Evolutionary conservation across 352 stramenopile genomes (phyloP), one percentile per base, ranked within the genome.

Genomic region (Phytopythium kandeliae): DNA sequence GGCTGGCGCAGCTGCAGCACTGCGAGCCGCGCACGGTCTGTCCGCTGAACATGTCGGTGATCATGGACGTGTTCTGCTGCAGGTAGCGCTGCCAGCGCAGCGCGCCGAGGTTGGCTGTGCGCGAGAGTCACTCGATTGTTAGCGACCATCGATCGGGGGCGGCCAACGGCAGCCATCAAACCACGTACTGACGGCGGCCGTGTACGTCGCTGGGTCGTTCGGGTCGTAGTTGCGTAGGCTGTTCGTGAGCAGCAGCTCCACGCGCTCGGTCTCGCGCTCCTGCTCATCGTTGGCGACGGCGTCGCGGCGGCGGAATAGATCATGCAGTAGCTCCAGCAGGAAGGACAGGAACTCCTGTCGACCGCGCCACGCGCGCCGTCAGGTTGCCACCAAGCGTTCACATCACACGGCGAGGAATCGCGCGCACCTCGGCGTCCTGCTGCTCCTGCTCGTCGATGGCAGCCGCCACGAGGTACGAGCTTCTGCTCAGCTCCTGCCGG

Each of bases 11-110:
- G n/a, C 67, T 76, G 51, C 73, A 75, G 54, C 83, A 94, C 41
- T 86, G 76, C 4, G 77, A 89, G 15, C 84, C 84, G 12, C 78
- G 77, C n/a, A 92, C 81, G 30, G 70, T 86, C 58, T 94, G 82
- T 0, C 74, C 76, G 4, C 64, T 71, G 48, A 92, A 94, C 16
- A 89, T 31, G 38, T 82, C 58, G 0, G 80, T 86, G 46, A 94
- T 77, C 19, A 86, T 67, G 10, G 80, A 92, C 0, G 69, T 45
- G 51, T 91, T 86, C 15, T 72, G 55, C 15, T 62, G 55, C n/a
- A 86, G 44, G 35, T 85, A 88, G 12, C 71, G 55, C 25, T 67
- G 63, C 78, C 79, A 92, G 19, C 65, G 65, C 13, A 90, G 33
- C 25, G 84, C 67, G 0, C 77, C 71, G 16, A 94, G 61, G 13